Percentiles rank a stretch among this genome's conserved stretches.
Conservation (phyloP, 2,329 filamentous ascomycete species). For the Hymenoscyphus occultus region DNA sequence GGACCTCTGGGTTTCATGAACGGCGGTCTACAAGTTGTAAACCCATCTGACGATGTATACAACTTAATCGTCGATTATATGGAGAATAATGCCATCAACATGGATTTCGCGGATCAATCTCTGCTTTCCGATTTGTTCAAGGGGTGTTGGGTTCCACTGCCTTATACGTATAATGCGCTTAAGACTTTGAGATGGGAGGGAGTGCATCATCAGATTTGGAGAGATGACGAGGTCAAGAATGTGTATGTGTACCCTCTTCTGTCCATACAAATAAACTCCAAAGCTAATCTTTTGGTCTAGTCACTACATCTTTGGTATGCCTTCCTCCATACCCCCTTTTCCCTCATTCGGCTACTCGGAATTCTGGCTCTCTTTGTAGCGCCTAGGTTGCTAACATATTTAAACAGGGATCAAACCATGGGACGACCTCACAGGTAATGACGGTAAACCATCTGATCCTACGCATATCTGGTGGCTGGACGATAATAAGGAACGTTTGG, state of each 20-base stretch:
- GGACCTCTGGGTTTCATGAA: conserved; percentile 53
- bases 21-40: conserved; percentile 56
- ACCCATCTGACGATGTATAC: conserved; percentile 49
- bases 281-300: too few relatives aligned
- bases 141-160: conserved; percentile 55
- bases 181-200: conserved; percentile 55
- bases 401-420: conserved; percentile 54
- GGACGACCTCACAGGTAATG: conserved; percentile 46
- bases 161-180: conserved; percentile 61
- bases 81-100: conserved; percentile 44
- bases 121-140: conserved; percentile 54
- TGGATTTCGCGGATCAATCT: conserved; percentile 60
- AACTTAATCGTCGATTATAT: conserved; percentile 50
- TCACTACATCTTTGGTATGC: conserved; percentile 49
- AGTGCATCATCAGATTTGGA: conserved; percentile 56
- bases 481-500: conserved; percentile 42
- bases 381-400: background rate
- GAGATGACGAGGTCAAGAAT: conserved; percentile 56
- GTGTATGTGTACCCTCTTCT: conserved; percentile 37
- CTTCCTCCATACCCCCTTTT: background rate
- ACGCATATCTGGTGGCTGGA: conserved; percentile 57
- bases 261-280: too few relatives aligned
- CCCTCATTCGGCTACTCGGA: too few relatives aligned
- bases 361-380: too few relatives aligned
- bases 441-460: conserved; percentile 45